phyloP scores from a whole-genome alignment of 192 early-diverging fungal species.

The Polychytrium aggregatum region DNA sequence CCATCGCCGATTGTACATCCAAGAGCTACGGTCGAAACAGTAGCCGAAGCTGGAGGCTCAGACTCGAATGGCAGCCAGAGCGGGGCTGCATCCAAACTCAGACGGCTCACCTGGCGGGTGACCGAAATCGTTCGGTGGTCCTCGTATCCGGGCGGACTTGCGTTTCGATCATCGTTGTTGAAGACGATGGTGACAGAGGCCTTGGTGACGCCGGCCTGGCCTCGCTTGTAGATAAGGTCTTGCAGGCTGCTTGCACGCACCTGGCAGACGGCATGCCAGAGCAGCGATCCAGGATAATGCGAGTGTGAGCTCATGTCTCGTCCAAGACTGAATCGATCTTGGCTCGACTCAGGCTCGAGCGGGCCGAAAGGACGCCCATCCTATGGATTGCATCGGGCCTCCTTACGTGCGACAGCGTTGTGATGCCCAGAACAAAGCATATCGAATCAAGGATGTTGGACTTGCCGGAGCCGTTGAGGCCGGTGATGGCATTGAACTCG shows the following conservation, averaged over 20 bases:
- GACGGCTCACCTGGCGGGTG: conserved; percentile 90
- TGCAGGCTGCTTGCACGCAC: conserved; percentile 86
- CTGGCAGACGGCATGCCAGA: conserved; percentile 17
- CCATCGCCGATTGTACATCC: too few species aligned
- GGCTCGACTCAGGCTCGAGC: background rate
- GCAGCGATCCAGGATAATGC: background rate
- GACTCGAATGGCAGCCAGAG: too few species aligned
- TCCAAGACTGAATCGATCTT: too few species aligned
- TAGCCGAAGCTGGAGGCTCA: too few species aligned
- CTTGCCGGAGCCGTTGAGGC: conserved; percentile 95
- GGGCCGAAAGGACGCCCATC: background rate
- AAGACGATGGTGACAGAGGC: conserved; percentile 96
- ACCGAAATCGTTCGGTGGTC: conserved; percentile 77
- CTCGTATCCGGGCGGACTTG: conserved; percentile 81
- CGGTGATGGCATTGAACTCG: conserved; percentile 96
- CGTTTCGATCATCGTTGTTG: conserved; percentile 76
- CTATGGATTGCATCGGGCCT: too few species aligned
- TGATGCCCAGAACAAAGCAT: conserved; percentile 97
- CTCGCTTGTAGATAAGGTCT: conserved; percentile 97
- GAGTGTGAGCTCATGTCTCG: too few species aligned
- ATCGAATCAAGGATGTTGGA: conserved; percentile 98
- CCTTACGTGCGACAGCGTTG: conserved; percentile 75
- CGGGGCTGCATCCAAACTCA: too few species aligned
- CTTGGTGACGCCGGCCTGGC: conserved; percentile 95
- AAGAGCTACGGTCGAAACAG: too few species aligned